Conservation (phyloP, 2,329 filamentous ascomycete genomes). For the Alternaria arborescens region DNA sequence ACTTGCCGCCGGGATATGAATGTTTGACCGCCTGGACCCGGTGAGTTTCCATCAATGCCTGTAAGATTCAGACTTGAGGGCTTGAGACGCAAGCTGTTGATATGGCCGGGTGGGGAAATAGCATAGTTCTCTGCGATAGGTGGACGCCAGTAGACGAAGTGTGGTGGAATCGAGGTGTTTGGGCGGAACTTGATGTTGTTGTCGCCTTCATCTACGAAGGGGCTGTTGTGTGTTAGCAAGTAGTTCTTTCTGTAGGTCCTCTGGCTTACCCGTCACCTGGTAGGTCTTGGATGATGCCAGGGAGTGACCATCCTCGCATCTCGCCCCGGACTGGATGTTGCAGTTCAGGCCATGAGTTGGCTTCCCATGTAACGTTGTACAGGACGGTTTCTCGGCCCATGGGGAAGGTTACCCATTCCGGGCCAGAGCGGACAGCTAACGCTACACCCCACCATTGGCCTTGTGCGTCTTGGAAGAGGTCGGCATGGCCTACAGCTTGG, state of each 20-base stretch:
- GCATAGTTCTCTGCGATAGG: conserved; percentile 57
- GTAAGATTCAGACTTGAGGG: conserved; percentile 65
- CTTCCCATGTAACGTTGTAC: conserved; percentile 32
- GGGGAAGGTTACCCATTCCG: conserved; percentile 21
- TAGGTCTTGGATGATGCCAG: conserved; percentile 43
- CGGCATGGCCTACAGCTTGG: conserved; percentile 40
- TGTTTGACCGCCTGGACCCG: conserved; percentile 56
- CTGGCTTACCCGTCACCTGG: conserved; percentile 49
- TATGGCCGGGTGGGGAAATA: conserved; percentile 57
- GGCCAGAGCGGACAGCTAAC: conserved; percentile 30
- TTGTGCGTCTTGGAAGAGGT: conserved; percentile 36
- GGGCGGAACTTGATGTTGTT: conserved; percentile 57
- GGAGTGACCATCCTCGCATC: conserved; percentile 55
- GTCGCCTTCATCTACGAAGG: conserved; percentile 54
- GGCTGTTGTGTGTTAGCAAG: conserved; percentile 20
- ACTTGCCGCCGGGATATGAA: conserved; percentile 64
- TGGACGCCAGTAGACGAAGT: conserved; percentile 65
- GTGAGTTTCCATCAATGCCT: conserved; percentile 58
- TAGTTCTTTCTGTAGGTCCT: neutral
- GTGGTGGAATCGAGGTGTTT: conserved; percentile 56
- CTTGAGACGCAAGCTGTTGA: conserved; percentile 57
- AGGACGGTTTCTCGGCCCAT: conserved; percentile 40
- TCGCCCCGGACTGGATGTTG: conserved; percentile 55
- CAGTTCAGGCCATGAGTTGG: conserved; percentile 55
- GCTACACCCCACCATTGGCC: conserved; percentile 37